phyloP scores from a whole-genome alignment of 148 eudicot species.

The Suaeda aralocaspica region DNA sequence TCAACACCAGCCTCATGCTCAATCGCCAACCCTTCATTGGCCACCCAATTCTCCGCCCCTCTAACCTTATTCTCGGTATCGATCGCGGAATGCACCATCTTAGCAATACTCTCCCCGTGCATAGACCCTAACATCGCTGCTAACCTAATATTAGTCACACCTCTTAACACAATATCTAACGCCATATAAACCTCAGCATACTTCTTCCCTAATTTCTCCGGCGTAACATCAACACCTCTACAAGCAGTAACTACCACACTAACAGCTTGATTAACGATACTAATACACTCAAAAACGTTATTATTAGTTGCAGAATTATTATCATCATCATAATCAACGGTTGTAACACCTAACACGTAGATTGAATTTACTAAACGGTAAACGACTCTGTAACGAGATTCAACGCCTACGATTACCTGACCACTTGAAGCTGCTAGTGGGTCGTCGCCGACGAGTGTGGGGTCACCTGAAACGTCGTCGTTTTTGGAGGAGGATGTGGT shows the following conservation, averaged over 20 bases:
- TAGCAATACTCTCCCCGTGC: constrained; percentile 87
- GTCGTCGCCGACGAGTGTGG: constrained; percentile 76
- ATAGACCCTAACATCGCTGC: constrained; percentile 79
- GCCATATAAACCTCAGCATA: constrained; percentile 95
- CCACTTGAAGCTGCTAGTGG: constrained; percentile 88
- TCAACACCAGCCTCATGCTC: constrained; percentile 69
- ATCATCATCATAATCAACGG: constrained; percentile 51
- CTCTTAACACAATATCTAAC: constrained; percentile 81
- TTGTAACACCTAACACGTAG: constrained; percentile 77
- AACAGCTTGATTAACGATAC: constrained; percentile 84
- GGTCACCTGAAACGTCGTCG: constrained; percentile 47
- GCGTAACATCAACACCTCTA: constrained; percentile 76
- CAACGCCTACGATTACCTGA: constrained; percentile 82
- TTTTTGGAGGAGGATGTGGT: constrained; percentile 32
- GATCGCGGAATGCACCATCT: constrained; percentile 87
- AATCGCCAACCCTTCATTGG: constrained; percentile 40
- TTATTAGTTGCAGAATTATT: constrained; percentile 23
- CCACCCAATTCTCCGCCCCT: constrained; percentile 84
- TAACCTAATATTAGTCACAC: constrained; percentile 79
- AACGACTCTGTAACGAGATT: constrained; percentile 73
- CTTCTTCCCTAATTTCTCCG: constrained; percentile 74
- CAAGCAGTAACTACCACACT: constrained; percentile 74
- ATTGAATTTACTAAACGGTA: constrained; percentile 83
- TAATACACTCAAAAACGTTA: constrained; percentile 80
- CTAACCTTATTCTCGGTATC: constrained; percentile 76